Evolutionary conservation across 2,329 filamentous ascomycete genomes (phyloP).

Genomic region (Sphaerulina vaccinii): DNA sequence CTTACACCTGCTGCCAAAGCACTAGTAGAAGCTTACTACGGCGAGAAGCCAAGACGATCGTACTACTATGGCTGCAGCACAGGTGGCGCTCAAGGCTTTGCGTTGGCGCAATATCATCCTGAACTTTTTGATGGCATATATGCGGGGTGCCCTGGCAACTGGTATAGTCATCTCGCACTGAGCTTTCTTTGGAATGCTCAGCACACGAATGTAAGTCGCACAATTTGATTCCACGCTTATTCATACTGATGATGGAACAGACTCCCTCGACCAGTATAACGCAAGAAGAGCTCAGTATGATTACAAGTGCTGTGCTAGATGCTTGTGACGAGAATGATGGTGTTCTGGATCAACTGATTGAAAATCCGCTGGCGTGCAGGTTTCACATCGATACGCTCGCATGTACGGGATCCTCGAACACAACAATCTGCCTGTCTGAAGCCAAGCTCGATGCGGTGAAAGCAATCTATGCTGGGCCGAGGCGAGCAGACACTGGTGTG

Average conservation of each 20-base stretch:
- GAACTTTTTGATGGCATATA: conserved; percentile 46
- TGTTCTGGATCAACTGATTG: conserved; percentile 41
- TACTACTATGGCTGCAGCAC: conserved; percentile 47
- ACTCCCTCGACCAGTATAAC: conserved; percentile 26
- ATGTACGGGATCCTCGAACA: conserved; percentile 28
- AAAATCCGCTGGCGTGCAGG: conserved; percentile 40
- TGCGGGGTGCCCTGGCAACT: conserved; percentile 44
- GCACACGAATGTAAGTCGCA: conserved; percentile 18
- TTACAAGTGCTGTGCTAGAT: conserved; percentile 37
- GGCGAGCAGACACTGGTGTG: conserved; percentile 24
- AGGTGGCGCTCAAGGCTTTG: conserved; percentile 45
- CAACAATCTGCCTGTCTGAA: conserved; percentile 35
- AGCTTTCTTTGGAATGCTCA: conserved; percentile 36
- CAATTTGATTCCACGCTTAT: neutral
- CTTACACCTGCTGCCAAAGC: conserved; percentile 35
- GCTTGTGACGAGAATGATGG: conserved; percentile 44
- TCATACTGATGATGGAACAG: neutral
- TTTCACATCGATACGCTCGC: conserved; percentile 39
- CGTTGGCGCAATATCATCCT: conserved; percentile 43
- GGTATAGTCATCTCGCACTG: conserved; percentile 37
- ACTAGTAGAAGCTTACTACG: conserved; percentile 39
- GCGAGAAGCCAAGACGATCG: conserved; percentile 32
- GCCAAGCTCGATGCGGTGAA: conserved; percentile 36
- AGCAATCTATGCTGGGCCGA: conserved; percentile 38
- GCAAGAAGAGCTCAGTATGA: conserved; percentile 37